Conservation (phyloP, 495 filamentous ascomycete species). For the Penicillium coprophilum region DNA sequence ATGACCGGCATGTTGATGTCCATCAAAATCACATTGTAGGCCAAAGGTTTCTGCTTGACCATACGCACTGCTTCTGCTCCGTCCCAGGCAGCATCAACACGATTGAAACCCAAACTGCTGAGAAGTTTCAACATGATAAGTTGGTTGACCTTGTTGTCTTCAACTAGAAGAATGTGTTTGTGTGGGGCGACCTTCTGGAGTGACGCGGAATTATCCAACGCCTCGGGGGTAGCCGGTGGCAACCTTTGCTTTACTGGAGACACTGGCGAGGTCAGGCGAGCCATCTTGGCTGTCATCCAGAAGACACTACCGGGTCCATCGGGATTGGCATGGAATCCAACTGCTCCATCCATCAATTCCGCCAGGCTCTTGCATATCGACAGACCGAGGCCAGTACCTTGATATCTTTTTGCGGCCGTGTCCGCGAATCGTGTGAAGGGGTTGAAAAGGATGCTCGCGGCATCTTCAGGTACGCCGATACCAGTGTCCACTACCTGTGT, state of each 20-base stretch:
- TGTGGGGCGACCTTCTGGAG: conserved; percentile 36
- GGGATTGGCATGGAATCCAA: conserved; percentile 58
- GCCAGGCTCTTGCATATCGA: conserved; percentile 81
- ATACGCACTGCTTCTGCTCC: conserved; percentile 57
- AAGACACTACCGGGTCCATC: conserved; percentile 56
- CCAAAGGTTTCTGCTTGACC: conserved; percentile 48
- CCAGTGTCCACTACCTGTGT: conserved; percentile 73
- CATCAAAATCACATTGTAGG: conserved; percentile 57
- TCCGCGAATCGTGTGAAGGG: conserved; percentile 86
- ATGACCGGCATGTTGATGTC: conserved; percentile 76
- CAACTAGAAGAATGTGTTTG: conserved; percentile 55
- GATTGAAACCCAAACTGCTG: conserved; percentile 51
- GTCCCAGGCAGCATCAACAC: conserved; percentile 54
- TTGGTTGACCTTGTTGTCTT: conserved; percentile 64
- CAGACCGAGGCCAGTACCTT: conserved; percentile 77
- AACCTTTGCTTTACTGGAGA: not conserved
- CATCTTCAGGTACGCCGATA: conserved; percentile 78
- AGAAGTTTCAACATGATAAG: conserved; percentile 62
- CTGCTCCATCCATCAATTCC: conserved; percentile 78
- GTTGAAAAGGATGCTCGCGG: conserved; percentile 71
- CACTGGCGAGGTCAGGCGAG: conserved; percentile 31
- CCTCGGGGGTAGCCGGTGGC: not conserved
- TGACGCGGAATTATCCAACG: conserved; percentile 17
- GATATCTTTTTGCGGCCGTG: conserved; percentile 71
- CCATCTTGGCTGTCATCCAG: conserved; percentile 57